Base-by-base conservation (phyloP, 106 monocot genomes). In the Allium fistulosum region DNA sequence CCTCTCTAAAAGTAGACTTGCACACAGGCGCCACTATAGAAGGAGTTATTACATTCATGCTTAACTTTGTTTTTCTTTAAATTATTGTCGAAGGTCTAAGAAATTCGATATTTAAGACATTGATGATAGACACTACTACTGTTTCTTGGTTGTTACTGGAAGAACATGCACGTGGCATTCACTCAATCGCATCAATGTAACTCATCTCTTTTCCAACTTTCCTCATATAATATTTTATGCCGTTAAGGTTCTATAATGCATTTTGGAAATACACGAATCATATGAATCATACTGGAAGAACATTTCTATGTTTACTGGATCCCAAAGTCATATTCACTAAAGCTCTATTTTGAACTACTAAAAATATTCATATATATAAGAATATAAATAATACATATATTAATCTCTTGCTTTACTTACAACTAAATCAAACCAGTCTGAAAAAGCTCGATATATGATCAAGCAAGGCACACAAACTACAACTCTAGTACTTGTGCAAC, bases 131-230 rank as follows among this genome's bases (percentile, higher is more conserved):
- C 6, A 45, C 72, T 10, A 45, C 86, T 53, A 99, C 87, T 6
- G 76, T 99, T 45, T 46, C 75, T 0, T 92, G 28, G 80, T 99
- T 49, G 56, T 99, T 47, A 14, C 78, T 4, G 97, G 97, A 10
- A 47, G 77, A 14, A 74, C 73, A 7, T 92, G 83, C 59, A 85
- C 92, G 5, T 87, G 92, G 4, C 92, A 87, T 10, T 78, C 92
- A 68, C 75, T 92, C 80, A 88, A 92, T 57, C 92, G 88, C 45
- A 82, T 78, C 14, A 92, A 92, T 71, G 92, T 92, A 65, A 92
- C 75, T 58, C 63, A 2, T 59, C 12, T 59, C 49, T 16, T 10
- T 63, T 66, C 51, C 66, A n/a, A 22, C 16, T 10, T 53, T 53
- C 13, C 52, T 53, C 52, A 53, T 53, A 53, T 53, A 28, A 22